These are phyloP conservation scores for Inosperma sp. DNA, from an alignment of 768 basidiomycete species.

Conservation along the genomic window DNA sequence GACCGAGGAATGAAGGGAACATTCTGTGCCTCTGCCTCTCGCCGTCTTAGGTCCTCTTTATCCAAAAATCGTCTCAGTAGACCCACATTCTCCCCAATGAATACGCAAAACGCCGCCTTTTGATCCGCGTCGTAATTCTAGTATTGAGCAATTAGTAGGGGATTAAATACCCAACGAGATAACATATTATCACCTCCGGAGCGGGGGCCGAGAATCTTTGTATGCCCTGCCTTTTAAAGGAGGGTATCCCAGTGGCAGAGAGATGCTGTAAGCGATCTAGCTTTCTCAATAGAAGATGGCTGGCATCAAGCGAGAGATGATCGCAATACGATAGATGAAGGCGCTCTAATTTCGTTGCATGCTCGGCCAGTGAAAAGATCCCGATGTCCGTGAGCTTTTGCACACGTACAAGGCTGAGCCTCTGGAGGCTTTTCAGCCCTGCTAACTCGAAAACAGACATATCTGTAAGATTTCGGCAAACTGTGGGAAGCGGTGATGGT, in stretches of 20 bases:
- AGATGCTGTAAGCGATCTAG: constrained; percentile 65
- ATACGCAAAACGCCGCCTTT: constrained; percentile 71
- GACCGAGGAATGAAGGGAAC: constrained; percentile 56
- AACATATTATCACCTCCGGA: constrained; percentile 43
- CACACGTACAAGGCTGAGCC: constrained; percentile 77
- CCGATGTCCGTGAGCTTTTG: constrained; percentile 82
- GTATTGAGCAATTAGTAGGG: constrained; percentile 16
- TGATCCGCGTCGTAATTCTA: constrained; percentile 67
- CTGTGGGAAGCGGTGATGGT: constrained; percentile 34
- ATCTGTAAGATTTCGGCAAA: constrained; percentile 81
- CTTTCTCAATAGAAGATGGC: constrained; percentile 63
- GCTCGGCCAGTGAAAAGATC: constrained; percentile 71
- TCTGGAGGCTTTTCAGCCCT: constrained; percentile 59
- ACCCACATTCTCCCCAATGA: constrained; percentile 61
- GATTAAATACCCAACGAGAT: constrained; percentile 23
- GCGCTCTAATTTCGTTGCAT: constrained; percentile 64
- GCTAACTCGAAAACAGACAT: constrained; percentile 80
- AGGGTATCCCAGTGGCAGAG: constrained; percentile 73
- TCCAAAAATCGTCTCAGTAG: constrained; percentile 65
- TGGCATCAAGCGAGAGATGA: constrained; percentile 67
- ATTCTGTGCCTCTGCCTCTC: constrained; percentile 54
- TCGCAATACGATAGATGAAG: constrained; percentile 87
- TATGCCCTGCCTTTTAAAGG: constrained; percentile 65
- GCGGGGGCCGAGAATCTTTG: constrained; percentile 72
- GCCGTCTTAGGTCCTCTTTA: constrained; percentile 57